phyloP scores from a whole-genome alignment of 202 grass and related monocot species.

The Eragrostis tef region DNA sequence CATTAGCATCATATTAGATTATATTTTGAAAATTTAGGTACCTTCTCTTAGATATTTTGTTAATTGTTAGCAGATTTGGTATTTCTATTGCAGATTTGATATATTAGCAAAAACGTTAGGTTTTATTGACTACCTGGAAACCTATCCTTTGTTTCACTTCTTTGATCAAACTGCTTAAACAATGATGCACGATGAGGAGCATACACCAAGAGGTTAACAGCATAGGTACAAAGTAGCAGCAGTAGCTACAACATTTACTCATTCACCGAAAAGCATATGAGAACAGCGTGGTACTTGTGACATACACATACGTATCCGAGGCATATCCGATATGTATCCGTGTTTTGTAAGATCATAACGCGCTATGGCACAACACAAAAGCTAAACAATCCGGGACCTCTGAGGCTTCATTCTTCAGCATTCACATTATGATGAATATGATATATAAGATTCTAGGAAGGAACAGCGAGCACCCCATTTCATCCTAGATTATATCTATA shows the following conservation, averaged over 20 bases:
- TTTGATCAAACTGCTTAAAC: neutral
- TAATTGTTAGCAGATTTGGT: neutral
- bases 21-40: neutral
- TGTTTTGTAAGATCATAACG: neutral
- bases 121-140: neutral
- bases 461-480: neutral
- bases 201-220: neutral
- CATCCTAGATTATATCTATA: neutral
- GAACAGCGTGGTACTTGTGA: neutral
- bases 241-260: conserved; percentile 22
- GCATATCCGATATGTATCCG: no score
- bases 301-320: no score
- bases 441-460: neutral
- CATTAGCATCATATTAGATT: neutral
- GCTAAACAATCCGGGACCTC: neutral
- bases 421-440: neutral
- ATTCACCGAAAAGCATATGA: neutral
- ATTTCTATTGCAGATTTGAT: neutral
- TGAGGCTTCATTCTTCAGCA: neutral
- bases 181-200: conserved; percentile 4
- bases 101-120: neutral
- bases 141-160: neutral
- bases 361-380: neutral
- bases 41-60: conserved; percentile 2
- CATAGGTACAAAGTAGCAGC: neutral